Base-by-base conservation (phyloP, 768 basidiomycete species). In the Pisolithus tinctorius region DNA sequence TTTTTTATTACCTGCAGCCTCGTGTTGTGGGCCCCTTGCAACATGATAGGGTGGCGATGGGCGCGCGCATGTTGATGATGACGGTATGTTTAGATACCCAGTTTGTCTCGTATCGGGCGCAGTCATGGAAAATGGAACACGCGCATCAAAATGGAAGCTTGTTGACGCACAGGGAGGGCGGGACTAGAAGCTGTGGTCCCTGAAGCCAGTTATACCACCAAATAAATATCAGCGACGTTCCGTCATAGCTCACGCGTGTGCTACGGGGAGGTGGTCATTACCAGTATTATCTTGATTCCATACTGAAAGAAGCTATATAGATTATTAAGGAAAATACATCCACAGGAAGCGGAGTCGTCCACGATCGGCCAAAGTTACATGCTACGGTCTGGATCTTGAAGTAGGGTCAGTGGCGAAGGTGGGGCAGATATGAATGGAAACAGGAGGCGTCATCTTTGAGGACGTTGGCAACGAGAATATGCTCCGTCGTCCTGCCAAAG, bases 91-190 rank as follows among this genome's bases (percentile, higher is more conserved):
- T 34, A 20, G 20, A 20, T 20, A 61, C 53, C 52, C 45, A 37
- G 31, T 46, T 52, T 47, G 46, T 58, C 60, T 36, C 39, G 55
- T 50, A 66, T 64, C 64, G 60, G 62, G 49, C 65, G 63, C 53
- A 66, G 64, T 62, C 46, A 52, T 49, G 42, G 64, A 65, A 55
- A 54, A 61, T 52, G 45, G 44, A 63, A 65, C 65, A 67, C 67
- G 65, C 65, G 67, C 67, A 67, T 67, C 65, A 67, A 44, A 67
- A 67, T 67, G 65, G 65, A 67, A 69, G 65, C 55, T n/a, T 41
- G 39, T 42, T 47, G 52, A 55, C 55, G 51, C 56, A 54, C 63
- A 69, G 65, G 61, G 61, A 57, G 54, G 17, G 45, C 29, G 39
- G 48, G 44, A 42, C 53, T 42, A 51, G 58, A 64, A 63, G 55